Evolutionary conservation across 495 filamentous ascomycete genomes (phyloP), one percentile per base, ranked within the genome.

Genomic region (Tuber calosporum): DNA sequence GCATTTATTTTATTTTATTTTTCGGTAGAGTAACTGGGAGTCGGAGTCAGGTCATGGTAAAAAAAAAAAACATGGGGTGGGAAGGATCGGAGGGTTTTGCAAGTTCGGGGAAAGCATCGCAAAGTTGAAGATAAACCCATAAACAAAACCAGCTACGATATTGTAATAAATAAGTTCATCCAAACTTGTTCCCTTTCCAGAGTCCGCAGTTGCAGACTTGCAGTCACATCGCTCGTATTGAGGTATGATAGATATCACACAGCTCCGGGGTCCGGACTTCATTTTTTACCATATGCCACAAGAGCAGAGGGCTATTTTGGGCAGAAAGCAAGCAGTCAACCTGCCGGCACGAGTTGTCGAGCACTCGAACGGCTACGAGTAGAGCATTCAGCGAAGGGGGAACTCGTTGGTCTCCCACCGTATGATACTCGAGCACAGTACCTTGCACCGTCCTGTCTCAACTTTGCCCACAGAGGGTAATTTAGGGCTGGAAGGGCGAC

Each of bases 321-420:
- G 70, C 8, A 34, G 53, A 13, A 7, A 53, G 11, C 45, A 8
- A 2, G 68, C 8, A 34, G 53, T 58, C 43, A 45, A 20, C 43
- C 20, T 5, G n/a, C 22, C 48, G n/a, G 9, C n/a, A n/a, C n/a
- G n/a, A n/a, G n/a, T n/a, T n/a, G n/a, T n/a, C n/a, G n/a, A n/a
- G n/a, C n/a, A n/a, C n/a, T n/a, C n/a, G n/a, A n/a, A n/a, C n/a
- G n/a, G n/a, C n/a, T n/a, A n/a, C n/a, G n/a, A n/a, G n/a, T 11
- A 13, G 48, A 58, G 48, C 58, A 70, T 78, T 77, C 73, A 77
- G 76, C 76, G 75, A 78, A 69, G 41, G 53, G 53, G 26, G 53
- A 62, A 62, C 13, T 15, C 6, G 19, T 62, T 34, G 53, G 1
- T 62, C n/a, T n/a, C n/a, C n/a, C n/a, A n/a, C n/a, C n/a, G n/a